Base-by-base conservation (phyloP, 345 rosid species). In the Lepidium africanum region DNA sequence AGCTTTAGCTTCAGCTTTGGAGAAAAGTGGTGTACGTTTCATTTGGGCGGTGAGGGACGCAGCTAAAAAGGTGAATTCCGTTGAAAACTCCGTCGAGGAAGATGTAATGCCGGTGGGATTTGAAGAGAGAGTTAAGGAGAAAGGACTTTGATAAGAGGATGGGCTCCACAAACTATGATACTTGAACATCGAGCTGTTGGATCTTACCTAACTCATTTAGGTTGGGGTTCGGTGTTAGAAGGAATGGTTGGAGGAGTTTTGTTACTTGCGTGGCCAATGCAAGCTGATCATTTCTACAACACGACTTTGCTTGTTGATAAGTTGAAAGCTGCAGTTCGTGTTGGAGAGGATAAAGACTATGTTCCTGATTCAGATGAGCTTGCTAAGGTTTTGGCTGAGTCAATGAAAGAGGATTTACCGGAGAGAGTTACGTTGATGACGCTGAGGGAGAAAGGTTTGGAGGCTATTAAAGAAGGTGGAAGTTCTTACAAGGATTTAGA, bases 261-360 rank as follows among this genome's bases (percentile, higher is more conserved):
- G 27, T 65, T 82, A 74, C 60, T 82, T 55, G 75, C 83, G n/a
- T 82, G 86, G 83, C 83, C 83, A 7, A 75, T 71, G 78, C 45
- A 59, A 11, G 81, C 80, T 0, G 86, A 79, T 49, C 83, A 82
- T 47, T 82, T 65, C 70, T 10, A 49, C 2, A 72, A 82, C 47
- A 60, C 80, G 0, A 36, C 41, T 36, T 23, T 82, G 15, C 49
- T 82, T 65, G 81, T 79, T 8, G 77, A 82, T 21, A 25, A 75
- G 12, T 37, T 62, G 1, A 48, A 53, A 3, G 79, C 64, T 3
- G 83, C 75, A 35, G 42, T 67, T 12, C 49, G 60, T 27, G 79
- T 73, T 11, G 84, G 79, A 6, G 83, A 81, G 74, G 62, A 68
- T 46, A 71, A 38, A 38, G 51, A 59, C 33, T 62, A 12, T 3